phyloP scores from a whole-genome alignment of 306 rosid genomes.

The Gastrolobium bilobum region DNA sequence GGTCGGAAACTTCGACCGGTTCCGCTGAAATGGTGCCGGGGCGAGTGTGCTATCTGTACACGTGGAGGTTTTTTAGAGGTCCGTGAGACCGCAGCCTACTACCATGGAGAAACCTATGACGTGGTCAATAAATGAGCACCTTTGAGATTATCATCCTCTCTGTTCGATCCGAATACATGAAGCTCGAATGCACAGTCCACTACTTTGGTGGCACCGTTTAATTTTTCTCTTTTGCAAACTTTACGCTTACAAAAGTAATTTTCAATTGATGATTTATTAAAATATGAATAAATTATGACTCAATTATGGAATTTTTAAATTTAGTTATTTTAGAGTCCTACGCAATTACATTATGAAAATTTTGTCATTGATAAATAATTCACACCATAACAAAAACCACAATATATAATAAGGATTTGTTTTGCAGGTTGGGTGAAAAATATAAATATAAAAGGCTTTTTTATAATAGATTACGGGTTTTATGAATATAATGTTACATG shows the following conservation, averaged over 20 bases:
- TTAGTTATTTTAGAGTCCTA: not conserved
- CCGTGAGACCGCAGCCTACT: conserved; percentile 43
- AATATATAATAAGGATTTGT: no score
- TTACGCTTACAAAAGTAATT: no score
- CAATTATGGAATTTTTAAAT: not conserved
- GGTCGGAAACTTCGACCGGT: conserved; percentile 40
- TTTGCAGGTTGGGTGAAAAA: no score
- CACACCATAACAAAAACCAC: no score
- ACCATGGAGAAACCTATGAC: conserved; percentile 44
- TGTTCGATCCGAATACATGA: conserved; percentile 39
- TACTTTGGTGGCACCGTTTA: not conserved
- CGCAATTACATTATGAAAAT: not conserved
- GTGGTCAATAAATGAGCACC: conserved; percentile 36
- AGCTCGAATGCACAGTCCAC: not conserved
- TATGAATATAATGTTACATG: no score
- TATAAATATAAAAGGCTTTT: no score
- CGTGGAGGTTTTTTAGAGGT: conserved; percentile 47
- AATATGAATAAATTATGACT: not conserved
- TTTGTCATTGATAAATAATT: not conserved
- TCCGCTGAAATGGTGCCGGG: conserved; percentile 47
- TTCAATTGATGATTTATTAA: not conserved
- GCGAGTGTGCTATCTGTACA: conserved; percentile 24
- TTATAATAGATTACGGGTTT: no score
- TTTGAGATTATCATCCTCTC: not conserved
- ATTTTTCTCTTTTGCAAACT: not conserved